Evolutionary conservation across 2,329 filamentous ascomycete genomes (phyloP).

Genomic region (Colletotrichum plurivorum): DNA sequence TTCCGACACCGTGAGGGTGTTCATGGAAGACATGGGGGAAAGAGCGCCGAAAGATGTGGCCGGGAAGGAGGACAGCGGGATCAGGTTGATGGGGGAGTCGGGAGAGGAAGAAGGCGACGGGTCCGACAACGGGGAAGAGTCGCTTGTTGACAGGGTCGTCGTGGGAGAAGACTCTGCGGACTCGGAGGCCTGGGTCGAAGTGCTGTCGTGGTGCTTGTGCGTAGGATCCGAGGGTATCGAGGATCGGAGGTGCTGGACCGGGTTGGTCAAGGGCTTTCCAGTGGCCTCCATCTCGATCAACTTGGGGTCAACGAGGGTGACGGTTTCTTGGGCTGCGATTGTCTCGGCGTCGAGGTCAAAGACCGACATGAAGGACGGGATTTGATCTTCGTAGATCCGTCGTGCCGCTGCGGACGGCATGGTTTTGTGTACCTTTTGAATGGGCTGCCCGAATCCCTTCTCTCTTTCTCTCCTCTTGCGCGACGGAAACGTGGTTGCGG

Average conservation of each 20-base stretch:
- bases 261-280: slow-evolving; percentile 53
- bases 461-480: slow-evolving; percentile 41
- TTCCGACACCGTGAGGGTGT: slow-evolving; percentile 62
- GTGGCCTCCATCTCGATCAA: slow-evolving; percentile 63
- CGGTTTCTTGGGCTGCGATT: slow-evolving; percentile 66
- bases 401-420: slow-evolving; percentile 75
- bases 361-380: slow-evolving; percentile 83
- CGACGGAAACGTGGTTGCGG: slow-evolving; percentile 36
- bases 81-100: slow-evolving; percentile 85
- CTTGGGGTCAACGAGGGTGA: slow-evolving; percentile 69
- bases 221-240: slow-evolving; percentile 61
- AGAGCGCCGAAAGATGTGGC: slow-evolving; percentile 69
- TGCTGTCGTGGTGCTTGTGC: slow-evolving; percentile 82
- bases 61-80: slow-evolving; percentile 78
- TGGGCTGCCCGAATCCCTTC: slow-evolving; percentile 37
- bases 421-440: slow-evolving; percentile 48
- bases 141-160: slow-evolving; percentile 91
- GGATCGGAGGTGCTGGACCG: slow-evolving; percentile 54
- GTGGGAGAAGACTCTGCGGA: slow-evolving; percentile 96
- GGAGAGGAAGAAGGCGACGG: slow-evolving; percentile 93
- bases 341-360: slow-evolving; percentile 75
- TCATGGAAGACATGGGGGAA: slow-evolving; percentile 55
- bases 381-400: slow-evolving; percentile 76
- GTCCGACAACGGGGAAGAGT: slow-evolving; percentile 91
- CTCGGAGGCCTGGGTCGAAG: slow-evolving; percentile 83